Evolutionary conservation across 164 flowering plant genomes (phyloP).

Genomic region (Stephania yunnanensis): DNA sequence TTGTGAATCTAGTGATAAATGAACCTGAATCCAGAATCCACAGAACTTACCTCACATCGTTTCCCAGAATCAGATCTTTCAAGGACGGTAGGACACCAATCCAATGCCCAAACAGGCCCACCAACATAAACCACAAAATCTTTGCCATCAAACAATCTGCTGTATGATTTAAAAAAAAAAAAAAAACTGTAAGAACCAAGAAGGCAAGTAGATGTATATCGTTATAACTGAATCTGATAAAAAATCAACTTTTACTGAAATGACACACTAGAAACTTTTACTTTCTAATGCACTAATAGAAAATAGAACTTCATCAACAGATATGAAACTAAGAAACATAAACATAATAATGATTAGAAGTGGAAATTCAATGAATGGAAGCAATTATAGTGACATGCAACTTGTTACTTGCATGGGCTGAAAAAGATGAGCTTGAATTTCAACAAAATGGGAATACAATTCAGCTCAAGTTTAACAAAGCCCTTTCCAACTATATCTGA

Average conservation of each 20-base stretch:
- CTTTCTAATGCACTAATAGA: neutral
- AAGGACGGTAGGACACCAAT: conserved; percentile 81
- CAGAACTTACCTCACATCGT: conserved; percentile 58
- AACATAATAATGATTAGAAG: neutral
- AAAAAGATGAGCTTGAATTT: neutral
- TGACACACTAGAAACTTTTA: neutral
- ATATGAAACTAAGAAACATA: neutral
- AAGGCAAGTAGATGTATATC: neutral
- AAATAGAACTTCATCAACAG: neutral
- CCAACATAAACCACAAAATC: conserved; percentile 85
- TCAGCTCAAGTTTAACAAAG: too few relatives aligned
- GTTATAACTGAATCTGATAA: neutral
- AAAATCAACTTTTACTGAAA: neutral
- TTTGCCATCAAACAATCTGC: conserved; percentile 43
- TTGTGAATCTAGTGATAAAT: too few relatives aligned
- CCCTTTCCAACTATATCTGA: too few relatives aligned
- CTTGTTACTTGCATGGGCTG: neutral
- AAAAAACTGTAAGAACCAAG: neutral
- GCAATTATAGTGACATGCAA: neutral
- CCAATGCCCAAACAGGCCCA: conserved; percentile 89
- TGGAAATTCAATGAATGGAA: neutral
- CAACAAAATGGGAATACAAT: too few relatives aligned
- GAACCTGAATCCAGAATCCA: neutral
- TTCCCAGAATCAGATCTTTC: conserved; percentile 26
- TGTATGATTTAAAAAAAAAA: neutral